Conservation (phyloP, 495 filamentous ascomycete genomes). For the Penicillium flavigenum region DNA sequence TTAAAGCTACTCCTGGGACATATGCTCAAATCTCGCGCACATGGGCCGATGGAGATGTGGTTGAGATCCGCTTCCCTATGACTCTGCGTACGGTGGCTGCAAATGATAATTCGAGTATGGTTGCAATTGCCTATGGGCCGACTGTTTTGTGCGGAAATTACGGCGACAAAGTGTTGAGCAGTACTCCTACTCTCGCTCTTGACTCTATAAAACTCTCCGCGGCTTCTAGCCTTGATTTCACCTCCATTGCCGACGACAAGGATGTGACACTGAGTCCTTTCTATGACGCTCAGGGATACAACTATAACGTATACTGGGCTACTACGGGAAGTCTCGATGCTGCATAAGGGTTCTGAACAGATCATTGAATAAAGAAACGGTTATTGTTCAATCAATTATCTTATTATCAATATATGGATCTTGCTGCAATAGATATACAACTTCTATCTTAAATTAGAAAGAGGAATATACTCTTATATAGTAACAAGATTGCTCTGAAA, state of each 20-base stretch:
- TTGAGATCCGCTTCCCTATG: constrained; percentile 1
- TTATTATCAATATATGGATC: too few relatives aligned
- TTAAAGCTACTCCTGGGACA: neutral
- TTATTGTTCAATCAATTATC: too few relatives aligned
- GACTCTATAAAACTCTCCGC: constrained; percentile 1
- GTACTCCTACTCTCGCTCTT: constrained; percentile 1
- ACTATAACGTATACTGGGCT: constrained; percentile 3
- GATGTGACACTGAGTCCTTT: neutral
- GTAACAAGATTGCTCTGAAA: too few relatives aligned
- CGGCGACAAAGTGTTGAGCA: neutral
- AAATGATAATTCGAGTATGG: constrained; percentile 1
- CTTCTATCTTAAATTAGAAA: too few relatives aligned
- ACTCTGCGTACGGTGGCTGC: neutral
- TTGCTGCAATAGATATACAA: too few relatives aligned
- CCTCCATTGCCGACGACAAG: neutral
- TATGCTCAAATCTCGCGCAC: neutral
- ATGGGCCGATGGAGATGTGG: constrained; percentile 1
- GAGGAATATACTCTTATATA: too few relatives aligned
- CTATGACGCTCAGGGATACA: constrained; percentile 5
- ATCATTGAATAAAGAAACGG: too few relatives aligned
- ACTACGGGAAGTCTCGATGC: neutral
- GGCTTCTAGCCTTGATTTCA: neutral
- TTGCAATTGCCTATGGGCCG: neutral
- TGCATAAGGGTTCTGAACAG: neutral
- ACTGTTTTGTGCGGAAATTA: neutral